phyloP scores from a whole-genome alignment of 164 flowering plant species.

The Echeveria elegans region DNA sequence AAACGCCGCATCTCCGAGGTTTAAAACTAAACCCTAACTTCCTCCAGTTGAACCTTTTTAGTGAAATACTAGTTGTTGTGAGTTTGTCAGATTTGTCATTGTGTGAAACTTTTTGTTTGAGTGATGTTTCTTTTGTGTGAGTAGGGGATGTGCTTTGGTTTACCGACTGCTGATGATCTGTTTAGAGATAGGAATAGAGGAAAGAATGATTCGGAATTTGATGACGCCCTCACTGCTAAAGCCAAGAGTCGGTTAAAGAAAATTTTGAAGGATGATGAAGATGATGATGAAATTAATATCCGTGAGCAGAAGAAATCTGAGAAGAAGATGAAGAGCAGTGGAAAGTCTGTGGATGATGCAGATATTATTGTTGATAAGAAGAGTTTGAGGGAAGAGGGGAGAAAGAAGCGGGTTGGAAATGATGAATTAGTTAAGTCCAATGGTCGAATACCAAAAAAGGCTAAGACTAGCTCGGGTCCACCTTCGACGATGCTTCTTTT shows the following conservation, averaged over 20 bases:
- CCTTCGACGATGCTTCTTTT: slow-evolving; percentile 61
- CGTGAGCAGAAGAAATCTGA: background rate
- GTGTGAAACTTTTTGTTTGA: no score
- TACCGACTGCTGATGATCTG: slow-evolving; percentile 87
- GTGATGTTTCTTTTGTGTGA: background rate
- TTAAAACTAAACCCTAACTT: background rate
- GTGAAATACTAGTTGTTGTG: no score
- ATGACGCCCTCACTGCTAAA: background rate
- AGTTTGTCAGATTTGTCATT: background rate
- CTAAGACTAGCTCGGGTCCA: slow-evolving; percentile 13
- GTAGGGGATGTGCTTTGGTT: slow-evolving; percentile 95
- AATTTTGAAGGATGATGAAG: background rate
- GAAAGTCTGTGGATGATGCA: background rate
- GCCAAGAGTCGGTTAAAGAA: slow-evolving; percentile 20
- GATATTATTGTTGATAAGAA: background rate
- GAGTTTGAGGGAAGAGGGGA: background rate
- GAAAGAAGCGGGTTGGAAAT: slow-evolving; percentile 12
- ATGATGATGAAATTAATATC: background rate
- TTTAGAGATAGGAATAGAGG: slow-evolving; percentile 58
- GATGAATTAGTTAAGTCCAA: no score
- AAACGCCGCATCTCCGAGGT: slow-evolving; percentile 86
- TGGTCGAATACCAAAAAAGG: no score
- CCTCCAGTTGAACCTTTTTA: background rate
- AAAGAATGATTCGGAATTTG: slow-evolving; percentile 13
- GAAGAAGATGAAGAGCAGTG: background rate